Conservation (phyloP, 441 rosid genomes). For the Pelargonium australe region DNA sequence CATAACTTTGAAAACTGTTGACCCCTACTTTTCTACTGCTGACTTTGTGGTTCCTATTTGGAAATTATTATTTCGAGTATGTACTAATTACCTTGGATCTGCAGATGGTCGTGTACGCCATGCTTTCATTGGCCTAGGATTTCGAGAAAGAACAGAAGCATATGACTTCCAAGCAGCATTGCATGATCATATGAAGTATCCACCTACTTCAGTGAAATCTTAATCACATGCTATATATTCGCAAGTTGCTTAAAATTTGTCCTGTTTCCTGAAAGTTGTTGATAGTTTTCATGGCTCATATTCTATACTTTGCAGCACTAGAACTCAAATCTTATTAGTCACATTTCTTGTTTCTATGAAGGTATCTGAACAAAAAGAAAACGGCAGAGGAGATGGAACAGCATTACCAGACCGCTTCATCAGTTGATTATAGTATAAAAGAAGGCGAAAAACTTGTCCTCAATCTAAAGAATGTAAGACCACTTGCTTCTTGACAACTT, state of each 20-base stretch:
- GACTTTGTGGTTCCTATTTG: neutral
- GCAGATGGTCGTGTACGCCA: slow-evolving; percentile 85
- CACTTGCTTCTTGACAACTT: neutral
- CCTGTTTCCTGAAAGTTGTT: neutral
- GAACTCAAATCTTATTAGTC: neutral
- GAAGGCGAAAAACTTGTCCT: slow-evolving; percentile 85
- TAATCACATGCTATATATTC: neutral
- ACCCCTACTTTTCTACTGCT: neutral
- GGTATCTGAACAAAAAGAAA: slow-evolving; percentile 90
- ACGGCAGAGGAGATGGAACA: slow-evolving; percentile 98
- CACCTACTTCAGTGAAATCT: neutral
- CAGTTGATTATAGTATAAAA: slow-evolving; percentile 80
- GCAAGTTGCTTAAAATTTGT: slow-evolving; percentile 8
- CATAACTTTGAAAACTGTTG: too few species aligned
- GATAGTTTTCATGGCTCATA: neutral
- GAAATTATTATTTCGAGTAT: neutral
- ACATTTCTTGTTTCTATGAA: slow-evolving; percentile 20
- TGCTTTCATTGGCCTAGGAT: slow-evolving; percentile 94
- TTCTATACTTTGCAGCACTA: neutral
- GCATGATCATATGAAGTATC: slow-evolving; percentile 92
- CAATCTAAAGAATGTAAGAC: slow-evolving; percentile 63
- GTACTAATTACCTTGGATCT: slow-evolving; percentile 13
- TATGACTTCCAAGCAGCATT: slow-evolving; percentile 97
- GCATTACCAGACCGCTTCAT: slow-evolving; percentile 68
- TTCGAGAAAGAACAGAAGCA: slow-evolving; percentile 94